Evolutionary conservation across 83 land plant species (phyloP).

Genomic region (Picea abies): DNA sequence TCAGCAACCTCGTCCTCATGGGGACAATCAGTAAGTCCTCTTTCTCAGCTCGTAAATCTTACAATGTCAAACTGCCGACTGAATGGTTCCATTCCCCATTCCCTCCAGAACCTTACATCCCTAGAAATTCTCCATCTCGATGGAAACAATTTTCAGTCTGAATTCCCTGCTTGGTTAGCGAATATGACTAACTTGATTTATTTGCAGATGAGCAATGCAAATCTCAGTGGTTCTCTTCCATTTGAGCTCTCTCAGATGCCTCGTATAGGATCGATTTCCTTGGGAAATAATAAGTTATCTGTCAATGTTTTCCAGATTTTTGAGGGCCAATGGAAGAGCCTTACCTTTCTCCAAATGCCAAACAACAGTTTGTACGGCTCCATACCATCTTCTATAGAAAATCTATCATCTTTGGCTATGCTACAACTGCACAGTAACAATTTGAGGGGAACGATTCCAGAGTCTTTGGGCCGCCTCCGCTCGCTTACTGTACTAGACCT

Average conservation of each 20-base stretch:
- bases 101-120: not conserved
- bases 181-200: not conserved
- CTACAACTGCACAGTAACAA: slow-evolving; percentile 59
- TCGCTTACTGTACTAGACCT: slow-evolving; percentile 53
- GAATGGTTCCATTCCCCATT: not conserved
- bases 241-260: not conserved
- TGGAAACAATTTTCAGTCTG: not conserved
- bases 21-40: not conserved
- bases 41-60: not conserved
- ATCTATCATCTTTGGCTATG: slow-evolving; percentile 36
- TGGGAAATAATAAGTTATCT: not conserved
- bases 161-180: slow-evolving; percentile 4
- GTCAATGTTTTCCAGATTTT: not conserved
- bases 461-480: slow-evolving; percentile 25
- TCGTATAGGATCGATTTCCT: not conserved
- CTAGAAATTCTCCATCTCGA: not conserved
- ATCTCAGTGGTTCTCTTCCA: not conserved
- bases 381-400: slow-evolving; percentile 40
- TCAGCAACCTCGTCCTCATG: not conserved
- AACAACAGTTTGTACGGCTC: slow-evolving; percentile 48
- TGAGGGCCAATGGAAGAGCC: not conserved
- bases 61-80: slow-evolving; percentile 1
- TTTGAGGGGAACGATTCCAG: slow-evolving; percentile 59
- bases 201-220: not conserved
- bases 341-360: not conserved